A percentile compares a stretch with the other conserved stretches of the same genome.
phyloP scores from a whole-genome alignment of 192 early-diverging fungal genomes.

The Mortierella hygrophila region DNA sequence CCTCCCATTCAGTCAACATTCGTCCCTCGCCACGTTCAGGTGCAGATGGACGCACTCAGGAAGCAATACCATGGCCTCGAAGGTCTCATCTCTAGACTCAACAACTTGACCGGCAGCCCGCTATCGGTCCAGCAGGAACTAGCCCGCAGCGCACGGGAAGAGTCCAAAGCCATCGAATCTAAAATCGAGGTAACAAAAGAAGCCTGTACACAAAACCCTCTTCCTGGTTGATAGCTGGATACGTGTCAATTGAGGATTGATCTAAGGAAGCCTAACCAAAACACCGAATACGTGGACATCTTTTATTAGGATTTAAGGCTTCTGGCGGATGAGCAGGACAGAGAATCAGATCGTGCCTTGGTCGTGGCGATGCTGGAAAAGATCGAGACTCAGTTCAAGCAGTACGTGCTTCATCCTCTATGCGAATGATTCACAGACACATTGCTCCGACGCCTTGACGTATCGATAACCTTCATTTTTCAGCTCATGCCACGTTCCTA shows the following conservation, averaged over 20 bases:
- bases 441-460: no score
- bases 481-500: neutral
- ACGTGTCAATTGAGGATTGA: neutral
- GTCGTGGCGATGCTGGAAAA: conserved; percentile 59
- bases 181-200: conserved; percentile 33
- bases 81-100: conserved; percentile 27
- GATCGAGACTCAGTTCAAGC: conserved; percentile 64
- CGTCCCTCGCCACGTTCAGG: conserved; percentile 20
- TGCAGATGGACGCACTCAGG: conserved; percentile 40
- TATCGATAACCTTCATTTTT: neutral
- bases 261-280: neutral
- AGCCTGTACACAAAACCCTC: neutral
- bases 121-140: conserved; percentile 51
- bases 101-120: conserved; percentile 27
- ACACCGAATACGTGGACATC: neutral
- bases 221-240: neutral
- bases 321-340: conserved; percentile 69
- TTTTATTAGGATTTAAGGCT: conserved; percentile 55
- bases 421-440: neutral
- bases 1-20: conserved; percentile 21
- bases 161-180: conserved; percentile 44
- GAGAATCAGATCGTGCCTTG: conserved; percentile 48
- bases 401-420: conserved; percentile 50
- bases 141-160: conserved; percentile 40
- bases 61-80: conserved; percentile 52